Evolutionary conservation across 2,329 filamentous ascomycete species (phyloP).

Genomic region (Aspergillus pseudonomiae): DNA sequence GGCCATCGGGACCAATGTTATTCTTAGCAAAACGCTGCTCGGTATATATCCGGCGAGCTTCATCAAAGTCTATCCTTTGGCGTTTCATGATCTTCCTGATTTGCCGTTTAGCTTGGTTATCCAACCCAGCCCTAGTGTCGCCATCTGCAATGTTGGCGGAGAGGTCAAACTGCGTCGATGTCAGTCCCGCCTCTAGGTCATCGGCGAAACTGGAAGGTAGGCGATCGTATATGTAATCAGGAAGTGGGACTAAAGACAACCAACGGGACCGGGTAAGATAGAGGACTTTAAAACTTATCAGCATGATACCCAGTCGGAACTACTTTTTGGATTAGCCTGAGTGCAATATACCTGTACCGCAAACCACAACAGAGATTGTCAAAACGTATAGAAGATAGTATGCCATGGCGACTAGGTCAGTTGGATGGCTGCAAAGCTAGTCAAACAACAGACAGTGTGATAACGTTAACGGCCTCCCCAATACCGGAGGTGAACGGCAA

Average conservation of each 20-base stretch:
- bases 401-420: conserved; percentile 59
- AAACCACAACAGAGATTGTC: conserved; percentile 70
- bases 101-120: conserved; percentile 77
- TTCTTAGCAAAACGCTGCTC: conserved; percentile 84
- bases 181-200: conserved; percentile 87
- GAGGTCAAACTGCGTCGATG: conserved; percentile 81
- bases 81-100: conserved; percentile 90
- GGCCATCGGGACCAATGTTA: conserved; percentile 84
- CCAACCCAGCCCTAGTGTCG: conserved; percentile 78
- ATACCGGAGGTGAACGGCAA: background rate
- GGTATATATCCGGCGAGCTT: conserved; percentile 83
- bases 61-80: conserved; percentile 80
- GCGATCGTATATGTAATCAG: conserved; percentile 72
- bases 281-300: conserved; percentile 55
- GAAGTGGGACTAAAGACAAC: conserved; percentile 69
- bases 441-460: background rate
- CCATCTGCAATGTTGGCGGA: conserved; percentile 75
- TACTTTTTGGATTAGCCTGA: background rate
- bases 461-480: background rate
- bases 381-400: conserved; percentile 77
- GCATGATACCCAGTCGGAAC: conserved; percentile 5
- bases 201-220: conserved; percentile 76
- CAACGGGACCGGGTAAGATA: conserved; percentile 81
- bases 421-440: background rate
- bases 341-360: conserved; percentile 64